These are phyloP conservation scores for Globisporangium okanoganense DNA, from an alignment of 352 stramenopile genomes.

Conservation along the genomic window DNA sequence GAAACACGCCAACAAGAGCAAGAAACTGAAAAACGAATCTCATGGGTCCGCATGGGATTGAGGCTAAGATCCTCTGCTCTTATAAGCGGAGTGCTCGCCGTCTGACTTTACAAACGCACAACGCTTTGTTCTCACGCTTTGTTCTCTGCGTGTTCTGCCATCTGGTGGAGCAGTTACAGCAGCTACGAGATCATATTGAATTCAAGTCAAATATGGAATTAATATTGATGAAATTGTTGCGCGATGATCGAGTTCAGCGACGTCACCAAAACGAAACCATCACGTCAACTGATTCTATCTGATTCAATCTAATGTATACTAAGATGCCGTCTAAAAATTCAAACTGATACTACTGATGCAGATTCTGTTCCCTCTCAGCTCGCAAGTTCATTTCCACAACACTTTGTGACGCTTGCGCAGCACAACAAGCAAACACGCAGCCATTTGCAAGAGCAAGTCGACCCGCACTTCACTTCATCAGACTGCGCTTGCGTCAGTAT, in stretches of 20 bases:
- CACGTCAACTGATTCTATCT: too few relatives aligned
- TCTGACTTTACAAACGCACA: not conserved
- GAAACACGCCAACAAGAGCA: too few relatives aligned
- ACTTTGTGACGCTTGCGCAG: constrained; percentile 5
- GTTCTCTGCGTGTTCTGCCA: constrained; percentile 5
- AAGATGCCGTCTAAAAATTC: too few relatives aligned
- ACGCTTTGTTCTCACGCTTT: too few relatives aligned
- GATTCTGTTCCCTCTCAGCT: too few relatives aligned
- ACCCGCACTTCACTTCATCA: not conserved
- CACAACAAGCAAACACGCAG: constrained; percentile 5
- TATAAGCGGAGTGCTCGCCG: too few relatives aligned
- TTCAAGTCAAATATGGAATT: not conserved
- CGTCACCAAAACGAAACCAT: not conserved
- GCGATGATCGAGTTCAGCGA: not conserved
- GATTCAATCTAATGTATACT: too few relatives aligned
- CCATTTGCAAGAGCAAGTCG: constrained; percentile 4
- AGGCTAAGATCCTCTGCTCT: too few relatives aligned
- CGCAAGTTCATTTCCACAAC: too few relatives aligned
- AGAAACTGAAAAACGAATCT: too few relatives aligned
- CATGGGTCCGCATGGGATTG: too few relatives aligned
- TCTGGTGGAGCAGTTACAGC: not conserved
- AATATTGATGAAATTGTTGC: not conserved
- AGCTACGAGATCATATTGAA: not conserved
- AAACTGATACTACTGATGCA: too few relatives aligned
- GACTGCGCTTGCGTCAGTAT: not conserved